A percentile compares a stretch with the other conserved stretches of the same genome.
Conservation (phyloP, 306 rosid species). For the Acacia melanoxylon region DNA sequence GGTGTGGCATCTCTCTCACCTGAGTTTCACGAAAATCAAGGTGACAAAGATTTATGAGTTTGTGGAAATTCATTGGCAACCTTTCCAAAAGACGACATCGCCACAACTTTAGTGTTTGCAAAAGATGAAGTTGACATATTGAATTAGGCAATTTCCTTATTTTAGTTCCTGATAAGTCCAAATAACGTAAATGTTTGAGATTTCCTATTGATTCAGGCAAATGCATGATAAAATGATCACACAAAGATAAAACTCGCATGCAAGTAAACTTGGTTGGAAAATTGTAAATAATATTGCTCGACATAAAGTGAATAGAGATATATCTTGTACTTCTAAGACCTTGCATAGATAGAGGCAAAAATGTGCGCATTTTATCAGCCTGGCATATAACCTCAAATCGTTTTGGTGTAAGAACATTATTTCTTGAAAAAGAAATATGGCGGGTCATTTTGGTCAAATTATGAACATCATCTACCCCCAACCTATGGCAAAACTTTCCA, state of each 20-base stretch:
- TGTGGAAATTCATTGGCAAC: too few species aligned
- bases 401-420: background rate
- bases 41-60: too few species aligned
- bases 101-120: too few species aligned
- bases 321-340: background rate
- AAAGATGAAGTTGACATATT: too few species aligned
- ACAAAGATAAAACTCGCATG: background rate
- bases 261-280: background rate
- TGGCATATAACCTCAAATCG: background rate
- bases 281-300: background rate
- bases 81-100: too few species aligned
- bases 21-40: background rate
- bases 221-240: background rate
- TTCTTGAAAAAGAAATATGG: background rate
- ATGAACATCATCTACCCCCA: background rate
- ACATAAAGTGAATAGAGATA: background rate
- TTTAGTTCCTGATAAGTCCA: background rate
- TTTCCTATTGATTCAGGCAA: background rate
- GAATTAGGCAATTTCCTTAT: slow-evolving; percentile 5
- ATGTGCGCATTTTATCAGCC: background rate
- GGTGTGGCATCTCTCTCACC: background rate
- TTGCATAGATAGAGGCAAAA: background rate
- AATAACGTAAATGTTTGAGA: slow-evolving; percentile 26
- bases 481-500: too few species aligned
- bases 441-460: background rate